These are phyloP conservation scores for Colletotrichum sublineola DNA, from an alignment of 2,329 filamentous ascomycete species.

Conservation along the genomic window DNA sequence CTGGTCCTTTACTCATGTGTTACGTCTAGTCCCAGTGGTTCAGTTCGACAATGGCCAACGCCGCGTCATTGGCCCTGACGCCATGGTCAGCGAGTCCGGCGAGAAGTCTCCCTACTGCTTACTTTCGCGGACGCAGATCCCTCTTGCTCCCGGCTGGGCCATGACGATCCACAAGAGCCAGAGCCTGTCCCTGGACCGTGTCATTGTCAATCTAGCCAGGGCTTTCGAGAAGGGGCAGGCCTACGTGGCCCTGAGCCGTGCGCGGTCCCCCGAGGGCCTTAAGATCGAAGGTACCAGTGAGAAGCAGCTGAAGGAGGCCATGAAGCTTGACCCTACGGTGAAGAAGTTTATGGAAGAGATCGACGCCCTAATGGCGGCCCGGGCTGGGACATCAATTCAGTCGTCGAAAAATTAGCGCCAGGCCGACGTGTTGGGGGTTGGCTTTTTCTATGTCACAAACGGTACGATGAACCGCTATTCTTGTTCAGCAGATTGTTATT, in stretches of 20 bases:
- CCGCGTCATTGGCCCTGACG: slow-evolving; percentile 64
- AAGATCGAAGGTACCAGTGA: slow-evolving; percentile 50
- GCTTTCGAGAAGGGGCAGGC: slow-evolving; percentile 71
- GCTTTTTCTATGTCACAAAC: neutral
- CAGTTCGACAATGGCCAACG: slow-evolving; percentile 62
- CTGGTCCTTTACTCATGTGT: neutral
- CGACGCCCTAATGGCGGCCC: neutral
- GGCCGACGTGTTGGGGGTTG: no score
- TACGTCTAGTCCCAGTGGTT: slow-evolving; percentile 50
- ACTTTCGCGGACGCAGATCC: slow-evolving; percentile 71
- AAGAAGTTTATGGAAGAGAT: neutral
- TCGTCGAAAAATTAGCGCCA: neutral
- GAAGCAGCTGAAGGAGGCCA: neutral
- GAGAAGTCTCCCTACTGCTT: slow-evolving; percentile 60
- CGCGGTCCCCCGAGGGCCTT: slow-evolving; percentile 64
- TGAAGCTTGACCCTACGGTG: neutral
- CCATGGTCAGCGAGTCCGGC: slow-evolving; percentile 62
- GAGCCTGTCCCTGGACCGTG: slow-evolving; percentile 72
- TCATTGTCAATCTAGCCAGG: slow-evolving; percentile 65
- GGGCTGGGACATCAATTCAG: neutral
- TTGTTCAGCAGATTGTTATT: neutral
- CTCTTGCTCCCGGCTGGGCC: slow-evolving; percentile 71
- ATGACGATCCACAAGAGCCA: slow-evolving; percentile 74
- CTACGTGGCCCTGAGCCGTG: slow-evolving; percentile 73
- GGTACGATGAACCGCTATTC: neutral